These are phyloP conservation scores for Malassezia arunalokei DNA, from an alignment of 1,284 basidiomycete species.

Conservation along the genomic window DNA sequence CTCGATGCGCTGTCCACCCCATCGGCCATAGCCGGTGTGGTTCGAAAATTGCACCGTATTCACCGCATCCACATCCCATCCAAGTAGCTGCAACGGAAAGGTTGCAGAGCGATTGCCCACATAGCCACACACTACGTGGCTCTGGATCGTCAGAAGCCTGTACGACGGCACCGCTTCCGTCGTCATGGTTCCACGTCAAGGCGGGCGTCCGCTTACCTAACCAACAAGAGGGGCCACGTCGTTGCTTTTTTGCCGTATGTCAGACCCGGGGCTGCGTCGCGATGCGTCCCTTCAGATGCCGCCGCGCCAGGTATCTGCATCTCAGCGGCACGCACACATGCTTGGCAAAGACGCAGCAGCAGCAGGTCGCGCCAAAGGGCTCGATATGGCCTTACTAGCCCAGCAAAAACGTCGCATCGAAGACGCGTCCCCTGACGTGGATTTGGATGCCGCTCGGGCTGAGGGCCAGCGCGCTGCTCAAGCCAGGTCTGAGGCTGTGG, in stretches of 20 bases:
- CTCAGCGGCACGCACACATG: neutral
- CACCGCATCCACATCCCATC: constrained; percentile 89
- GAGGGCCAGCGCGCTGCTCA: constrained; percentile 12
- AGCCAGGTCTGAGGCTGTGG: neutral
- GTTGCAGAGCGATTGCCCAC: constrained; percentile 76
- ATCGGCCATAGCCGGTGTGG: constrained; percentile 62
- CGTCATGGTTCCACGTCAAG: neutral
- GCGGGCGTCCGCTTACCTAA: too few species aligned
- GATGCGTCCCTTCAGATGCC: too few species aligned
- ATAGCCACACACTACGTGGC: constrained; percentile 86
- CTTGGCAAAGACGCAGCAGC: neutral
- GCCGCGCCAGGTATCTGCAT: too few species aligned
- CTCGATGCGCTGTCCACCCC: constrained; percentile 47
- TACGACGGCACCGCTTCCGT: neutral
- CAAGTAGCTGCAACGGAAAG: constrained; percentile 85
- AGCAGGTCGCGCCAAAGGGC: constrained; percentile 6
- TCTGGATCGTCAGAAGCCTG: constrained; percentile 58
- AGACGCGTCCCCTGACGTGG: constrained; percentile 2
- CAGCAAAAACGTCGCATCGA: neutral
- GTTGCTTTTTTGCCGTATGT: too few species aligned
- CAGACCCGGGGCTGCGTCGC: too few species aligned
- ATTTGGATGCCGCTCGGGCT: constrained; percentile 16
- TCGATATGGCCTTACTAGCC: neutral
- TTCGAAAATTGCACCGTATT: constrained; percentile 75
- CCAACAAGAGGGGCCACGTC: too few species aligned